phyloP scores from a whole-genome alignment of 176 grass and related monocot genomes.

The Chrysopogon serrulatus region DNA sequence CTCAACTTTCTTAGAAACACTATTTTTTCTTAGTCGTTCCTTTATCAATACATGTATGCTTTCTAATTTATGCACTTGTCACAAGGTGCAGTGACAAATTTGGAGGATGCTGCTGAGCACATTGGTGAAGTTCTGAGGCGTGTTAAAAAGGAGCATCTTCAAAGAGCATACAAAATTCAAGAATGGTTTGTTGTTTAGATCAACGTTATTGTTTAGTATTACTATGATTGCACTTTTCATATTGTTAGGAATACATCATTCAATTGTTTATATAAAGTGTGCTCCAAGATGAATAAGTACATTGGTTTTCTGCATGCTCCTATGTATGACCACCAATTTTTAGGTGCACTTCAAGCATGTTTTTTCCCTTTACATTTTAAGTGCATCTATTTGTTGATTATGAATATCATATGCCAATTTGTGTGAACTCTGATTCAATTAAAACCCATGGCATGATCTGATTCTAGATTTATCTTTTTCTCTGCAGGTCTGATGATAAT shows the following conservation, averaged over 20 bases:
- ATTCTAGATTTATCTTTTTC: constrained; percentile 16
- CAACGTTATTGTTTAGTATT: neutral
- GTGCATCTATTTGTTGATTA: neutral
- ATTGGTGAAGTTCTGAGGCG: constrained; percentile 92
- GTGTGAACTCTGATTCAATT: constrained; percentile 1
- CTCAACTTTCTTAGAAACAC: neutral
- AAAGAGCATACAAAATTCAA: constrained; percentile 94
- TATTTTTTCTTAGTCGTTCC: neutral
- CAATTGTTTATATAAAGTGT: neutral
- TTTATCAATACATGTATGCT: neutral
- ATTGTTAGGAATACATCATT: neutral
- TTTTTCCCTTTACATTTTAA: neutral
- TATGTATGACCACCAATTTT: neutral
- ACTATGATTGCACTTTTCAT: neutral
- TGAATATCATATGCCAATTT: neutral
- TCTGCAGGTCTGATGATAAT: constrained; percentile 72
- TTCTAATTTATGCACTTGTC: constrained; percentile 4
- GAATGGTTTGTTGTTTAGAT: constrained; percentile 59
- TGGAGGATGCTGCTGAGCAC: constrained; percentile 90
- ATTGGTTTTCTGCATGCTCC: neutral
- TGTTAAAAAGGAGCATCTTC: constrained; percentile 89
- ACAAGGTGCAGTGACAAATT: constrained; percentile 91
- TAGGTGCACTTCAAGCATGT: neutral
- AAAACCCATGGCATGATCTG: neutral
- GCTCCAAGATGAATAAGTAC: neutral